Percentiles rank a stretch among this genome's conserved stretches.
These are phyloP conservation scores for Backusella macrospora DNA, from an alignment of 192 early-diverging fungal genomes.

Conservation along the genomic window DNA sequence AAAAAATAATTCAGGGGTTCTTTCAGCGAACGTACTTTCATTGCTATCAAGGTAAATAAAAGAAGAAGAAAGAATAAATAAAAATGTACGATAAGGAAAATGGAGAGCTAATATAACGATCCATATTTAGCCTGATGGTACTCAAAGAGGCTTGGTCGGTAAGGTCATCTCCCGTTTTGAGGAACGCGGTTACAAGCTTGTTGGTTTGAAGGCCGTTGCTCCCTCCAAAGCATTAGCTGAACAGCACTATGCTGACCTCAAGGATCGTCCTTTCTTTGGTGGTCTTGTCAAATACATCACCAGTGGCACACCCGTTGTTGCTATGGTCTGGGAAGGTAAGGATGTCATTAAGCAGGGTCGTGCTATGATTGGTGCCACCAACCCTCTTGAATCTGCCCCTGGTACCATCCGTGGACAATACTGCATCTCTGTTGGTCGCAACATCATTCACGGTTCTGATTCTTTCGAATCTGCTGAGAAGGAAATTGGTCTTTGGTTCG, in stretches of 20 bases:
- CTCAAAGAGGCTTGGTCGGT: slow-evolving; percentile 84
- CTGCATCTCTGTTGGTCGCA: slow-evolving; percentile 77
- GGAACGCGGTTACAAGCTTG: slow-evolving; percentile 88
- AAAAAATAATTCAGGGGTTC: slow-evolving; percentile 39
- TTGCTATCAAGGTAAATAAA: slow-evolving; percentile 54
- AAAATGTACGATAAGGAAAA: not conserved
- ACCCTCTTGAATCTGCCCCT: slow-evolving; percentile 83
- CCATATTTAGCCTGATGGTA: slow-evolving; percentile 72
- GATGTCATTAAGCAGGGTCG: slow-evolving; percentile 89
- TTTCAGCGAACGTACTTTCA: slow-evolving; percentile 62
- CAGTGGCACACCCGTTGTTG: slow-evolving; percentile 83
- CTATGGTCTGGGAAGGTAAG: slow-evolving; percentile 84
- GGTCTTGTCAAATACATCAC: slow-evolving; percentile 94
- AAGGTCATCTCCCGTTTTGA: slow-evolving; percentile 89
- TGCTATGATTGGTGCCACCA: slow-evolving; percentile 89
- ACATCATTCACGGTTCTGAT: slow-evolving; percentile 89
- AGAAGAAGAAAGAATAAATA: not conserved
- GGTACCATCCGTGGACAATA: slow-evolving; percentile 91
- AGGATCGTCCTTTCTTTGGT: slow-evolving; percentile 84
- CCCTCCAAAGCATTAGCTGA: slow-evolving; percentile 70
- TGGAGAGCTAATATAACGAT: not conserved
- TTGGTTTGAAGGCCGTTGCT: slow-evolving; percentile 77
- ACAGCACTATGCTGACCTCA: slow-evolving; percentile 88
- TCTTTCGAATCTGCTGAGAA: slow-evolving; percentile 79
- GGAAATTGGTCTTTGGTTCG: slow-evolving; percentile 81